phyloP scores from a whole-genome alignment of 1,139 yeast species.

The Arxiozyma telluris region DNA sequence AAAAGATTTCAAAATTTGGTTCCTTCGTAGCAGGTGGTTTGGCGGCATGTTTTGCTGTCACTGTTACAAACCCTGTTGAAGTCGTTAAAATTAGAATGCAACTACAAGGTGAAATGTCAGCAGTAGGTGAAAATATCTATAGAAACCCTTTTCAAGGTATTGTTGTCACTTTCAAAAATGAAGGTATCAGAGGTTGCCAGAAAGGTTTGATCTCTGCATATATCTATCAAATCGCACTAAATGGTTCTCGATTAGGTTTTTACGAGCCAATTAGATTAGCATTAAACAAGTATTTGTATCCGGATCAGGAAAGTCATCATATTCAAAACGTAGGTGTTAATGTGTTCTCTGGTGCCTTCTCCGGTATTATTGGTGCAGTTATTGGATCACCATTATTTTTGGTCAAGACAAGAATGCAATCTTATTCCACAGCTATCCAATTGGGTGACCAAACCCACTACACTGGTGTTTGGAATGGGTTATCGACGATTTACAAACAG shows the following conservation, averaged over 20 bases:
- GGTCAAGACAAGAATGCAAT: constrained; percentile 93
- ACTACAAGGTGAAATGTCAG: constrained; percentile 80
- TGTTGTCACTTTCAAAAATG: constrained; percentile 61
- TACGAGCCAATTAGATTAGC: constrained; percentile 76
- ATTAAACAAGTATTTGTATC: constrained; percentile 48
- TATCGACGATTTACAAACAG: constrained; percentile 46
- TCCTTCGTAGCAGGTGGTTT: constrained; percentile 90
- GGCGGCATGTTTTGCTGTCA: constrained; percentile 97
- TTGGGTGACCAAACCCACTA: constrained; percentile 93
- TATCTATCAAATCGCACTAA: constrained; percentile 77
- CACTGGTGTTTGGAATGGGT: constrained; percentile 58
- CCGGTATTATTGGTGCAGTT: constrained; percentile 87
- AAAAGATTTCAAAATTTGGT: constrained; percentile 53
- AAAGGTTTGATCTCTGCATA: constrained; percentile 81
- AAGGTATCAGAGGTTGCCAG: constrained; percentile 82
- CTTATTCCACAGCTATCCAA: constrained; percentile 55
- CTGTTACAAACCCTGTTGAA: constrained; percentile 93
- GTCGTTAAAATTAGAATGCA: constrained; percentile 93
- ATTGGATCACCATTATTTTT: constrained; percentile 86
- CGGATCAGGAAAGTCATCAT: constrained; percentile 41
- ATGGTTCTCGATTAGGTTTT: constrained; percentile 88
- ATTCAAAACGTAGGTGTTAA: constrained; percentile 59
- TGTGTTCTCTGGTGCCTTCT: constrained; percentile 70
- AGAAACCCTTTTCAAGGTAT: constrained; percentile 83
- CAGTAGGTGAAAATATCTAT: constrained; percentile 49